Percentiles rank a stretch among this genome's conserved stretches.
Evolutionary conservation across 345 rosid species (phyloP).

Genomic region (Rhodamnia argentea): DNA sequence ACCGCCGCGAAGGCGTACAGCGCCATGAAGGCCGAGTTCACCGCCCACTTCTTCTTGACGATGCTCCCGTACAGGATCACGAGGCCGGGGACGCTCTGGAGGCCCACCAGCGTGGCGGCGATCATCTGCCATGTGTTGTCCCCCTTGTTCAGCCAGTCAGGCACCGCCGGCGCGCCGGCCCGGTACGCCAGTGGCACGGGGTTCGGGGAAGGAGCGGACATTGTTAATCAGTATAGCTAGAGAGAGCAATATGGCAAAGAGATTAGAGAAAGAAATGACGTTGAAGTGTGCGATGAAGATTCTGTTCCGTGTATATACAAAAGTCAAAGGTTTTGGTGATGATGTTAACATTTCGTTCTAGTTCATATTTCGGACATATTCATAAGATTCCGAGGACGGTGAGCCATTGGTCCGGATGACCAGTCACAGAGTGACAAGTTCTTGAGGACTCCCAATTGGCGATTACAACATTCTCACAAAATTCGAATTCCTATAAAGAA

Average conservation of each 20-base stretch:
- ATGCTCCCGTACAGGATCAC: constrained; percentile 15
- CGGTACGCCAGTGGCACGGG: constrained; percentile 5
- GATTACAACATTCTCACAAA: neutral
- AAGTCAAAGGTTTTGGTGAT: neutral
- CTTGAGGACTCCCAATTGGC: neutral
- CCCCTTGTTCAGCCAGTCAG: constrained; percentile 14
- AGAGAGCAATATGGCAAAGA: neutral
- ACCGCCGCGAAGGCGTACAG: constrained; percentile 14
- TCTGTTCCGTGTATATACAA: neutral
- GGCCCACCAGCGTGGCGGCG: constrained; percentile 10
- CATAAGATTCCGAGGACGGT: neutral
- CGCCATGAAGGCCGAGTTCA: constrained; percentile 18
- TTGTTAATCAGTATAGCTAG: neutral
- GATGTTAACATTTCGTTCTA: neutral
- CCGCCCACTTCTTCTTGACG: constrained; percentile 15
- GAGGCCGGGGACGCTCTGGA: constrained; percentile 13
- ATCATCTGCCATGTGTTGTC: constrained; percentile 14
- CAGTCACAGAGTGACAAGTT: neutral
- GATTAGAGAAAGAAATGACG: neutral
- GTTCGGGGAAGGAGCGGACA: constrained; percentile 4
- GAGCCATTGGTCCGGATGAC: neutral
- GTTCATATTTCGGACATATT: neutral
- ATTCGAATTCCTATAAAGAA: neutral
- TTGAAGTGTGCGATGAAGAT: neutral
- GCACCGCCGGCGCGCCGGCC: neutral